phyloP scores from a whole-genome alignment of 495 filamentous ascomycete species.

The Rusavskia elegans region DNA sequence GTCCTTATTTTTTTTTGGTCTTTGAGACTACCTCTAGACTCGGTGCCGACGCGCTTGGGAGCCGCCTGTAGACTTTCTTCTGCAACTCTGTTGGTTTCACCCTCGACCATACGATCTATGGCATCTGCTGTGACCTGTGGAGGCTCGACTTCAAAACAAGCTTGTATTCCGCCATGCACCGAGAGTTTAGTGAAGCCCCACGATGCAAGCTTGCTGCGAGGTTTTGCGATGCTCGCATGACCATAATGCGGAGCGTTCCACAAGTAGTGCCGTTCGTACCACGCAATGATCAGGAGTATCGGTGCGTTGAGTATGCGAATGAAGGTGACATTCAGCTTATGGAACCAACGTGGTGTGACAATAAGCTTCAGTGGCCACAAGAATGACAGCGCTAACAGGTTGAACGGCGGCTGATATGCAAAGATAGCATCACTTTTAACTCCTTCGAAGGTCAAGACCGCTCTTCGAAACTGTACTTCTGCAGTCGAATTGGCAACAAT shows the following conservation, averaged over 20 bases:
- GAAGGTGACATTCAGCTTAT: constrained; percentile 55
- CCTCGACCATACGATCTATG: constrained; percentile 35
- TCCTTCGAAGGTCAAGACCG: constrained; percentile 60
- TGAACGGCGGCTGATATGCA: constrained; percentile 58
- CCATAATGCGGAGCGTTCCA: constrained; percentile 7
- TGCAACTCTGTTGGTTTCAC: constrained; percentile 20
- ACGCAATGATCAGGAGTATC: constrained; percentile 41
- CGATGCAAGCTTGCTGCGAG: constrained; percentile 10
- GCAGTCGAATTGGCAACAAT: constrained; percentile 48
- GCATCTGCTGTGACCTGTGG: constrained; percentile 38
- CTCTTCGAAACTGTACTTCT: constrained; percentile 55
- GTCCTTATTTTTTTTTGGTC: not conserved
- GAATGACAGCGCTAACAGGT: constrained; percentile 47
- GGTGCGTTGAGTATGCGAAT: constrained; percentile 51
- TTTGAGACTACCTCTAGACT: not conserved
- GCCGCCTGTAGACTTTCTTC: not conserved
- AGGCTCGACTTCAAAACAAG: constrained; percentile 51
- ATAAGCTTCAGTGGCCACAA: constrained; percentile 50
- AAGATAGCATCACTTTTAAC: constrained; percentile 63
- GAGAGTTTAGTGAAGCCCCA: constrained; percentile 39
- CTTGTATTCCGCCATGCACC: constrained; percentile 48
- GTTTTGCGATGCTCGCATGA: constrained; percentile 7
- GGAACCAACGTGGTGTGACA: constrained; percentile 54
- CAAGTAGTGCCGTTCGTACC: constrained; percentile 5
- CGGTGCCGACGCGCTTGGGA: constrained; percentile 5